A percentile compares a stretch with the other conserved stretches of the same genome.
These are phyloP conservation scores for Serendipita sp. DNA, from an alignment of 1,284 basidiomycete species.

Conservation along the genomic window DNA sequence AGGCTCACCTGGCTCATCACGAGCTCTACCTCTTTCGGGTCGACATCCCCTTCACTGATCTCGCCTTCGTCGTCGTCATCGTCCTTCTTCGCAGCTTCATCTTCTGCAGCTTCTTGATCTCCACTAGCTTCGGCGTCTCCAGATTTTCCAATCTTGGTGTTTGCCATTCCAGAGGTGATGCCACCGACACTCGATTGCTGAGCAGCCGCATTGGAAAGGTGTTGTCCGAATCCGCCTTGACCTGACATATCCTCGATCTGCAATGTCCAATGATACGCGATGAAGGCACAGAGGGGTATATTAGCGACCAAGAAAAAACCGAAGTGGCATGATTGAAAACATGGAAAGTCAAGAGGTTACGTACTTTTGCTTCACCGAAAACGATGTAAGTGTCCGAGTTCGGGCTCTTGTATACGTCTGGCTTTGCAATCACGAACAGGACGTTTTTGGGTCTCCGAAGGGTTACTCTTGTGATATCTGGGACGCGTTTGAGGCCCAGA, in stretches of 20 bases:
- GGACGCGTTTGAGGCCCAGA: constrained; percentile 83
- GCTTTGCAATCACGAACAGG: constrained; percentile 83
- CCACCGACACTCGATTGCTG: constrained; percentile 50
- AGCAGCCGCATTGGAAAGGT: constrained; percentile 69
- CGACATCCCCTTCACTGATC: constrained; percentile 69
- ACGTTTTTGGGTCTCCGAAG: constrained; percentile 91
- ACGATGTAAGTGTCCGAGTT: constrained; percentile 98
- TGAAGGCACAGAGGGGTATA: background rate
- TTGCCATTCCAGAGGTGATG: constrained; percentile 37
- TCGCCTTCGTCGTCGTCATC: constrained; percentile 55
- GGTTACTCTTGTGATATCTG: constrained; percentile 88
- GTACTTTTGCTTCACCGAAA: constrained; percentile 91
- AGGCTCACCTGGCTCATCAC: constrained; percentile 62
- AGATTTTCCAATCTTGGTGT: constrained; percentile 27
- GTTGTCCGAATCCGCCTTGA: constrained; percentile 3
- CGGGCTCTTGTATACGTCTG: constrained; percentile 96
- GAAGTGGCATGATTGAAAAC: background rate
- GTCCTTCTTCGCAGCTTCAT: constrained; percentile 32
- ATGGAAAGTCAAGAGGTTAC: background rate
- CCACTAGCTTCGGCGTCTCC: constrained; percentile 29
- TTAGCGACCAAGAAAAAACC: background rate
- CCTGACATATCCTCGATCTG: constrained; percentile 73
- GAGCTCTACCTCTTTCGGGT: constrained; percentile 89
- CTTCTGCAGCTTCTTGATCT: constrained; percentile 67
- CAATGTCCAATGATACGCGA: background rate